Conservation (phyloP, 192 early-diverging fungal genomes). For the Podila horticola region DNA sequence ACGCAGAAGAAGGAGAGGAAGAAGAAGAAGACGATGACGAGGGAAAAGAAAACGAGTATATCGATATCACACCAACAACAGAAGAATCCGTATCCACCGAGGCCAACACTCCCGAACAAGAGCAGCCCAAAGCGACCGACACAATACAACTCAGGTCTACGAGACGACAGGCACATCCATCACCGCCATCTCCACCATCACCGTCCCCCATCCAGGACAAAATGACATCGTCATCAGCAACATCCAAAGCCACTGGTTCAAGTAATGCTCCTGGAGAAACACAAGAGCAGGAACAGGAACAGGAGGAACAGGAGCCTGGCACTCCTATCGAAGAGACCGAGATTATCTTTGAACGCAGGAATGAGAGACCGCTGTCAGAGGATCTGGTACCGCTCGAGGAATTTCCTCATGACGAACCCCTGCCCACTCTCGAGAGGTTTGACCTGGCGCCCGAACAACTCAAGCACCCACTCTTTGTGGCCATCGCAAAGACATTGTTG, state of each 20-base stretch:
- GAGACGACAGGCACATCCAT: neutral
- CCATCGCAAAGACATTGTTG: neutral
- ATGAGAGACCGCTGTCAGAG: neutral
- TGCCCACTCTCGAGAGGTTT: neutral
- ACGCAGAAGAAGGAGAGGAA: too few relatives aligned
- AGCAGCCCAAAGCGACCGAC: too few relatives aligned
- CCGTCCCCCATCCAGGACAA: neutral
- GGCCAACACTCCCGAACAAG: too few relatives aligned
- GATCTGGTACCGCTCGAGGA: neutral
- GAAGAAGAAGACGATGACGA: too few relatives aligned
- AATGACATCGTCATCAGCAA: neutral
- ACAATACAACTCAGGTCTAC: too few relatives aligned
- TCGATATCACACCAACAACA: too few relatives aligned
- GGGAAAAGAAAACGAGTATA: too few relatives aligned
- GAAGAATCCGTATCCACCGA: too few relatives aligned
- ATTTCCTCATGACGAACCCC: neutral
- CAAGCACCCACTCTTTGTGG: neutral
- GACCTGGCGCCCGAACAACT: slow-evolving; percentile 1
- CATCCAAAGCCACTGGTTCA: neutral
- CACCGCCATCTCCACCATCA: neutral
- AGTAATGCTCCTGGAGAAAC: neutral
- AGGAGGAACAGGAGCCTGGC: neutral
- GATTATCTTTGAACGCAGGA: neutral
- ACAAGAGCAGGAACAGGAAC: too few relatives aligned
- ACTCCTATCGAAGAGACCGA: neutral